Base-by-base conservation (phyloP, 2,329 filamentous ascomycete species). In the Cercospora sp. region DNA sequence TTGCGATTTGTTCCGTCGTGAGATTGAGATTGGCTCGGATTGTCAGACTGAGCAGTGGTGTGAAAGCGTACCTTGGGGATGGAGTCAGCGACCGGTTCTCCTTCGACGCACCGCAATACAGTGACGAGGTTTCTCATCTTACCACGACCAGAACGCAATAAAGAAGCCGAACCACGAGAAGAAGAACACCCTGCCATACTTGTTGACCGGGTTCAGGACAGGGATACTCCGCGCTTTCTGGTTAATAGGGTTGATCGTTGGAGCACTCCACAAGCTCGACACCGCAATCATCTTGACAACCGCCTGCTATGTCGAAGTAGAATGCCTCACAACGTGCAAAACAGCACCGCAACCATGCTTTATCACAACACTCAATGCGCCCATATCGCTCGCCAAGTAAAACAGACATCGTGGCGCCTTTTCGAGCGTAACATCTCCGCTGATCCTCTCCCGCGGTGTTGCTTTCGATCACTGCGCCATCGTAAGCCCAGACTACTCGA, bases 151-250 rank as follows among this genome's bases (percentile, higher is more conserved):
- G 80, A 97, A 97, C 8, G 91, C 90, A 64, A 94, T 87, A 86
- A 95, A 89, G 80, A 94, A 95, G 3, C 91, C 91, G 55, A 93
- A 85, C 88, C 91, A 95, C 1, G 91, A 91, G 81, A 97, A 96
- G 83, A 94, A 92, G 80, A 96, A 97, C 0, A 95, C 92, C 7
- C 92, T 86, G 36, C 92, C 93, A 83, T 97, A 93, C 73, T 88
- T 82, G 78, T 95, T 86, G 73, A 94, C 77, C 0, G 90, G 87
- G 78, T 97, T 97, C 69, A 97, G 82, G 20, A 92, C 78, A 0
- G 93, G 93, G 59, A 97, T 88, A 0, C 91, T 91, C 69, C 86
- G 88, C 63, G 93, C 93, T 79, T 97, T 97, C 67, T 86, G 85
- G 82, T 90, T 97, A 81, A 92, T 86, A 10, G 93, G 92, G 78